phyloP scores from a whole-genome alignment of 202 grass and related monocot genomes.

The Brachypodium distachyon region DNA sequence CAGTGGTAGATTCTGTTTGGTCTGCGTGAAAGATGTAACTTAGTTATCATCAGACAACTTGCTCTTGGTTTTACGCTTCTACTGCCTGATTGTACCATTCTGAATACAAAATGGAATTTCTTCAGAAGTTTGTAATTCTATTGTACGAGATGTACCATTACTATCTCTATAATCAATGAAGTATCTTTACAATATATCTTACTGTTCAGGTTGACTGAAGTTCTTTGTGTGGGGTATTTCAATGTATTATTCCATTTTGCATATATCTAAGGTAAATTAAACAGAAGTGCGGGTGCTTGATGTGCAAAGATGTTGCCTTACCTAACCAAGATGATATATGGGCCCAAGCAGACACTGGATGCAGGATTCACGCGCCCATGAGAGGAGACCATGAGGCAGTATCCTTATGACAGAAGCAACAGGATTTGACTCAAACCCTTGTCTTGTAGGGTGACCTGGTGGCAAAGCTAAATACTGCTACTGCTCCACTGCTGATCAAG shows the following conservation, averaged over 20 bases:
- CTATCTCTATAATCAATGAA: not conserved
- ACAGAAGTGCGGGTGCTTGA: not conserved
- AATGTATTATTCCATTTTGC: not conserved
- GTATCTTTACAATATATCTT: not conserved
- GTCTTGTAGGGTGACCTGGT: not conserved
- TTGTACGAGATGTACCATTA: not conserved
- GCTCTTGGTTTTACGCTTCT: not conserved
- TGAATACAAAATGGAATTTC: not conserved
- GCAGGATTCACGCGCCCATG: not conserved
- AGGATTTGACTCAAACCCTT: conserved; percentile 20
- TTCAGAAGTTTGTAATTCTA: not conserved
- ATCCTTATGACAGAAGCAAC: conserved; percentile 9
- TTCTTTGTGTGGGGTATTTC: not conserved
- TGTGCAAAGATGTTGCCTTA: not conserved
- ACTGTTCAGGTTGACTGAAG: not conserved
- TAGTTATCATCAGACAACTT: not conserved
- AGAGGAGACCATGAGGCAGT: not conserved
- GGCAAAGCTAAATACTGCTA: not conserved
- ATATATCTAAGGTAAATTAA: not conserved
- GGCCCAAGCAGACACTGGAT: not conserved
- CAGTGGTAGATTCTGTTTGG: not conserved
- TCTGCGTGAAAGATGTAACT: not conserved
- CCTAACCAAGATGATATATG: not conserved
- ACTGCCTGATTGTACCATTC: not conserved
- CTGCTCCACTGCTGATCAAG: not conserved